Conservation (phyloP, 2,329 filamentous ascomycete species). For the Neonectria ditissima region DNA sequence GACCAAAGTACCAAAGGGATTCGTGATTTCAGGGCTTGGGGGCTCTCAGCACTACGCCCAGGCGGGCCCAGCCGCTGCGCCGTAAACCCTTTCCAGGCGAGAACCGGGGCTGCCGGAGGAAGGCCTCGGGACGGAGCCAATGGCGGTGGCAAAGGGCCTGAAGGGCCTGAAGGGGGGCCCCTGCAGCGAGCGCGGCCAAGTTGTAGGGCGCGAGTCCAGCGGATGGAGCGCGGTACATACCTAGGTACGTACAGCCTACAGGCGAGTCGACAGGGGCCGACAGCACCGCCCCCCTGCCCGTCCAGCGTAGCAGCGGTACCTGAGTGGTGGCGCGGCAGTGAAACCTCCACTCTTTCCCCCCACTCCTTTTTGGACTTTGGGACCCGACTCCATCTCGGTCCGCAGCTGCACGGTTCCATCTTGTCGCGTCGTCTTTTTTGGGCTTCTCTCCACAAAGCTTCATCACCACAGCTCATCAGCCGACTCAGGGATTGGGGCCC, state of each 20-base stretch:
- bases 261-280: not conserved
- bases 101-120: conserved; percentile 28
- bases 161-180: too few relatives aligned
- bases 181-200: conserved; percentile 1
- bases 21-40: conserved; percentile 1
- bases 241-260: too few relatives aligned
- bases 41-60: conserved; percentile 29
- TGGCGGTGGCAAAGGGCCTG: not conserved
- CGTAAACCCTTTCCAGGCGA: conserved; percentile 31
- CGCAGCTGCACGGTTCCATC: not conserved
- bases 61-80: conserved; percentile 42
- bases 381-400: conserved; percentile 9
- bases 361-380: conserved; percentile 4
- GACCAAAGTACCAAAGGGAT: conserved; percentile 3
- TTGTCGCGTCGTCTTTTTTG: conserved; percentile 23
- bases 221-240: not conserved
- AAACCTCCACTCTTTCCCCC: not conserved
- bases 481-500: conserved; percentile 17
- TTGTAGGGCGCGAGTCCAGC: not conserved
- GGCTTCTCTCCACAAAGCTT: conserved; percentile 22
- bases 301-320: not conserved
- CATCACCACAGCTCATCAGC: conserved; percentile 12
- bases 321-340: conserved; percentile 28
- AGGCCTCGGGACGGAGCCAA: conserved; percentile 22
- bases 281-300: not conserved